Evolutionary conservation across 768 basidiomycete genomes (phyloP), one percentile per base, ranked within the genome.

Genomic region (Hebeloma cylindrosporum): DNA sequence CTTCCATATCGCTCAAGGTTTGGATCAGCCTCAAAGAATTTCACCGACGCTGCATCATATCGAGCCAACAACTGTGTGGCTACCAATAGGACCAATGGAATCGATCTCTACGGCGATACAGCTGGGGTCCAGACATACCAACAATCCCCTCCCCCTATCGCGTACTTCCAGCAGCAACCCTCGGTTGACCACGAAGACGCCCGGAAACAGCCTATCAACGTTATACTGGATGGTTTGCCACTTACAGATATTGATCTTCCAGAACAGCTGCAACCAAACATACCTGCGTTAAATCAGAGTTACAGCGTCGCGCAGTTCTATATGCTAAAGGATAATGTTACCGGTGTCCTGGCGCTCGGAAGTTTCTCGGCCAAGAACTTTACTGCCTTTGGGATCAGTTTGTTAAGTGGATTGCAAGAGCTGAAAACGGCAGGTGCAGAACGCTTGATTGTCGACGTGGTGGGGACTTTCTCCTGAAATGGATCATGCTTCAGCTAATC

Each of bases 1-100:
- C 59, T 82, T 40, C 80, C 81, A 9, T 83, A 79, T 59, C 75
- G 77, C 27, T 80, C 79, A 3, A 72, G 77, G 30, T 69, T 81
- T 48, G 72, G 73, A 18, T 62, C 72, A 1, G 57, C 59, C 7
- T 64, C 75, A 18, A 66, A 65, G 16, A 57, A 68, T 13, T 83
- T 80, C 56, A 75, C 75, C 2, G 70, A 80, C 55, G 59, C 62
- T 2, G 62, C 64, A 7, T 75, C 78, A 7, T 80, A 73, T 59
- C 67, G 73, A 20, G 66, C 65, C 17, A 76, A 74, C 45, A 82
- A 82, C 54, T 82, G 80, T 53, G 58, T 70, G 6, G 75, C 77
- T 10, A 67, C 64, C 6, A 45, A 52, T 2, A 69, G 59, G 21
- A 82, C 80, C 2, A 84, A 84, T 51, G 76, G 74, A 3, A 35